A percentile compares a stretch with the other conserved stretches of the same genome.
These are phyloP conservation scores for Pseudoturritis turrita DNA, from an alignment of 345 rosid species.

Conservation along the genomic window DNA sequence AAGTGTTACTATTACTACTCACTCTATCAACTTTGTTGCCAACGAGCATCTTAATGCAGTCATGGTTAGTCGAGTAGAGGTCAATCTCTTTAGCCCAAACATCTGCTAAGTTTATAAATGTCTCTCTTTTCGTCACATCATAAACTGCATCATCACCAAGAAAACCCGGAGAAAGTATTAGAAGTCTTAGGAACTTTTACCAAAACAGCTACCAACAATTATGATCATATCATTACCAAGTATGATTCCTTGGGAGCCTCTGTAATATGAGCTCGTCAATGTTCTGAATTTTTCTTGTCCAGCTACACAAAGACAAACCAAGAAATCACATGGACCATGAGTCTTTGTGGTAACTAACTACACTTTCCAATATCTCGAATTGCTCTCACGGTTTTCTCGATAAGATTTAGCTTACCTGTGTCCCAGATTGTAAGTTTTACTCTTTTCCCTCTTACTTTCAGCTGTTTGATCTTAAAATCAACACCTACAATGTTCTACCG, in stretches of 20 bases:
- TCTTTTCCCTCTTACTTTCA: constrained; percentile 64
- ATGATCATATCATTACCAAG: constrained; percentile 49
- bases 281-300: constrained; percentile 96
- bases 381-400: background rate
- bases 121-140: constrained; percentile 81
- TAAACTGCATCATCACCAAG: constrained; percentile 48
- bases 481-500: constrained; percentile 52
- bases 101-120: constrained; percentile 70
- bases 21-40: constrained; percentile 90
- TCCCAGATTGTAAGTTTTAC: constrained; percentile 97
- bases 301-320: constrained; percentile 47
- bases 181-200: background rate
- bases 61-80: constrained; percentile 70
- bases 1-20: constrained; percentile 23
- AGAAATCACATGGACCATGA: background rate
- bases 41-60: constrained; percentile 69
- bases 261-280: constrained; percentile 76
- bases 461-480: constrained; percentile 84
- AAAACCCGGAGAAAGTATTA: background rate
- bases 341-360: background rate
- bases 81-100: constrained; percentile 88
- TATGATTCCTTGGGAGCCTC: constrained; percentile 93
- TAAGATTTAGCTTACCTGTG: constrained; percentile 51
- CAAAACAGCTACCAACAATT: background rate
- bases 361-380: background rate